A percentile compares a stretch with the other conserved stretches of the same genome.
Conservation (phyloP, 2,329 filamentous ascomycete genomes). For the Diplocarpon rosae region DNA sequence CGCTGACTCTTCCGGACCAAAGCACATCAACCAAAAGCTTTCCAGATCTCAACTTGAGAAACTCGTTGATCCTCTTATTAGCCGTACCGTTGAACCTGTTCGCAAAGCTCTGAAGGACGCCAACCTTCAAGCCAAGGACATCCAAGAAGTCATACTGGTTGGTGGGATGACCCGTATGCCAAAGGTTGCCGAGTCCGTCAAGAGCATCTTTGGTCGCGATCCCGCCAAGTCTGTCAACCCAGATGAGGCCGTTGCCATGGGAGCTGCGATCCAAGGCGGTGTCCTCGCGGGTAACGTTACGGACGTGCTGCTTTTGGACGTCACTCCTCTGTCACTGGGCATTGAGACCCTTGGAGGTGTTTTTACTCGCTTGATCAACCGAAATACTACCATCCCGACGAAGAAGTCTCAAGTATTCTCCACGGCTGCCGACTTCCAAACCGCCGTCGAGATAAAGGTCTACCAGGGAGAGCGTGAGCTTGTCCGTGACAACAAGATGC, state of each 20-base stretch:
- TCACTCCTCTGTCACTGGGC: conserved; percentile 91
- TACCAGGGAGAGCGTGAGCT: conserved; percentile 99
- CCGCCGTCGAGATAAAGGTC: conserved; percentile 98
- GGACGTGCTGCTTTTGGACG: conserved; percentile 88
- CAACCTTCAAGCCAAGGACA: conserved; percentile 79
- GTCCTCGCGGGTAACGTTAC: conserved; percentile 95
- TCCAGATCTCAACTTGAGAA: conserved; percentile 85
- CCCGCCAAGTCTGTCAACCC: conserved; percentile 98
- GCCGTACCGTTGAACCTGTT: conserved; percentile 78
- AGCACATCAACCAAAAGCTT: conserved; percentile 97
- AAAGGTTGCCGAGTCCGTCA: conserved; percentile 92
- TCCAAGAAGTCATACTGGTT: conserved; percentile 95
- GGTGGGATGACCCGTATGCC: conserved; percentile 99
- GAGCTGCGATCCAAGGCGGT: conserved; percentile 93
- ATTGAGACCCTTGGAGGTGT: conserved; percentile 97
- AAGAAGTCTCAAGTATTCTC: conserved; percentile 99
- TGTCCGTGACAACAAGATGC: conserved; percentile 94
- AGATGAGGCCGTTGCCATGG: conserved; percentile 94
- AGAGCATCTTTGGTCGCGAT: conserved; percentile 92
- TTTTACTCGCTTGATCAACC: conserved; percentile 96
- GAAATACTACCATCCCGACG: conserved; percentile 97
- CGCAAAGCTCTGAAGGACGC: conserved; percentile 97
- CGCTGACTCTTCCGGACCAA: conserved; percentile 86
- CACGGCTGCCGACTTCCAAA: conserved; percentile 95
- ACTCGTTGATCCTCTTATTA: conserved; percentile 83